Evolutionary conservation across 495 filamentous ascomycete species (phyloP), one percentile per base, ranked within the genome.

Genomic region (Pyronema omphalodes): DNA sequence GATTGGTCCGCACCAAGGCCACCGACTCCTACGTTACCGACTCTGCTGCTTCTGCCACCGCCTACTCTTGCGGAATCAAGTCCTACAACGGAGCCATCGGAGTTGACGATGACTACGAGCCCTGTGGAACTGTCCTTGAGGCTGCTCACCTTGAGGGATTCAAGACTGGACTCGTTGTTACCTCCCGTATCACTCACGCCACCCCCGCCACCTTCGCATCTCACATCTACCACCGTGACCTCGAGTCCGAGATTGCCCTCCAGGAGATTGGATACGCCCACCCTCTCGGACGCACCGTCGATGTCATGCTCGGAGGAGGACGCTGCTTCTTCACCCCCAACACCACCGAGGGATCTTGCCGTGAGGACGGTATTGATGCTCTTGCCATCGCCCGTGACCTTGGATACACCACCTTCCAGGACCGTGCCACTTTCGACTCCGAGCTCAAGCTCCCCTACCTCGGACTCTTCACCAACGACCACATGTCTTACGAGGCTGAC

Each of bases 401-500:
- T n/a, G 67, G 67, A 9, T 70, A 59, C 52, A 60, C 52, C 14
- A 61, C 67, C 11, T 60, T 69, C 54, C 43, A 53, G 8, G 62
- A 66, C 51, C 66, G 61, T 40, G 52, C 54, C 9, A 51, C 46
- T 6, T 69, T 69, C 34, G 66, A 69, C 44, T 14, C 14, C 44
- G 55, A 65, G 52, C 23, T 50, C 7, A 67, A 67, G 23, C 51
- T 67, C 1, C 65, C 65, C n/a, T 67, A 67, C 19, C 45, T 67
- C 12, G 65, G 65, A 11, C 53, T 67, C 3, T 67, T 67, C 51
- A 65, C 65, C n/a, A 44, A 62, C 3, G 59, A 61, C 35, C 67
- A 68, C 45, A 60, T 68, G 60, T 59, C 55, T 18, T 69, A 69
- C 45, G 67, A 69, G 37, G 64, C 68, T 17, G 67, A 69, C 46